phyloP scores from a whole-genome alignment of 257 asterid species.

The Solanum sitiens region DNA sequence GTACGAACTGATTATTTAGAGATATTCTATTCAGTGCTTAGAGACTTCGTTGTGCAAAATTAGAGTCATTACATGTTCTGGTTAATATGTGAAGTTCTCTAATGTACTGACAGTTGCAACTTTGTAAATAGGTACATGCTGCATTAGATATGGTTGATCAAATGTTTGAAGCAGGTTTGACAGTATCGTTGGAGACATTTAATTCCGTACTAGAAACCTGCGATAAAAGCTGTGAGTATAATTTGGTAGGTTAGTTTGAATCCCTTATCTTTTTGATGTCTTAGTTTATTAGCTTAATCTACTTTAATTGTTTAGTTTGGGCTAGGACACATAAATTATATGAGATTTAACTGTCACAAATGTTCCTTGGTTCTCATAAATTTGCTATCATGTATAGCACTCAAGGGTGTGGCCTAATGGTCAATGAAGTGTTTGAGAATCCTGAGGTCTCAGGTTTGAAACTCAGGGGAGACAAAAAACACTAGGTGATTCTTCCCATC shows the following conservation, averaged over 20 bases:
- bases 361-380: neutral
- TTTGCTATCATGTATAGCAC: neutral
- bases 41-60: neutral
- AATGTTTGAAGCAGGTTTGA: conserved; percentile 39
- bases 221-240: conserved; percentile 56
- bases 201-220: conserved; percentile 63
- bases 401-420: neutral
- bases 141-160: conserved; percentile 59
- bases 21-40: neutral
- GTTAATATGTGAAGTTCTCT: neutral
- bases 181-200: conserved; percentile 36
- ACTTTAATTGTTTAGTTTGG: neutral
- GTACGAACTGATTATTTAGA: conserved; percentile 20
- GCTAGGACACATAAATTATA: neutral
- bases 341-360: neutral
- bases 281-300: neutral
- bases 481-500: neutral
- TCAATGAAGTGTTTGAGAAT: neutral
- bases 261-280: conserved; percentile 2
- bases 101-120: neutral
- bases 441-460: neutral
- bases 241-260: conserved; percentile 45
- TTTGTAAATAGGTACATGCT: conserved; percentile 50
- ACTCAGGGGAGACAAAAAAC: neutral
- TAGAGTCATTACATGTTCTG: neutral